Conservation (phyloP, 495 filamentous ascomycete species). For the Penicillium goetzii region DNA sequence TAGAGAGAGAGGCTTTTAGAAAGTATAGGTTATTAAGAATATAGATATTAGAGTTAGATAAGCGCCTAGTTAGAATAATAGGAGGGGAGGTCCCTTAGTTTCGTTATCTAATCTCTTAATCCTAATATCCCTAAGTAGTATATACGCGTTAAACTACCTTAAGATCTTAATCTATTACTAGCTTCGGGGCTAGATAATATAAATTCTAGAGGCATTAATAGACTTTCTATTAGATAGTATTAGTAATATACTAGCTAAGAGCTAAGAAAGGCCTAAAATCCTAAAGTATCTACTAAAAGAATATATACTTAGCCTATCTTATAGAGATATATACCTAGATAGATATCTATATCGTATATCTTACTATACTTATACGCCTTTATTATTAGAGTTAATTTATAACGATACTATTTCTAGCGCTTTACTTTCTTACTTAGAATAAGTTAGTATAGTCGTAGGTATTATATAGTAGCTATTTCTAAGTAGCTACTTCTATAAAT, state of each 20-base stretch:
- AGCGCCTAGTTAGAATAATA: too few species aligned
- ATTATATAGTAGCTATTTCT: background rate
- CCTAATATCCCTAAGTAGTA: background rate
- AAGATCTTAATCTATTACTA: background rate
- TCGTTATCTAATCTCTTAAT: too few species aligned
- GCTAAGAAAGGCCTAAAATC: slow-evolving; percentile 10
- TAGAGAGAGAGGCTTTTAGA: background rate
- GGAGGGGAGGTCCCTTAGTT: too few species aligned
- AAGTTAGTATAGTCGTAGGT: background rate
- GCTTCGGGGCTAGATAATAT: background rate
- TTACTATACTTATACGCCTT: too few species aligned
- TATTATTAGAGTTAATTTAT: background rate
- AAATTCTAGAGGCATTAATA: background rate
- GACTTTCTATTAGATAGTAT: background rate
- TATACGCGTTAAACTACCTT: background rate
- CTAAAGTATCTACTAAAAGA: background rate
- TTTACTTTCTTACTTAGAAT: background rate
- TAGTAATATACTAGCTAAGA: background rate
- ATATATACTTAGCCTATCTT: slow-evolving; percentile 6
- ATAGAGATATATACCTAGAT: background rate
- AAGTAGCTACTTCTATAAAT: background rate
- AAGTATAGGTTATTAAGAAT: background rate
- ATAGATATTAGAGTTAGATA: slow-evolving; percentile 2
- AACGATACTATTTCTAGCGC: background rate
- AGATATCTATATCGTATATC: too few species aligned